Conservation (phyloP, 2,329 filamentous ascomycete species). For the Plectosphaerella cucumerina region DNA sequence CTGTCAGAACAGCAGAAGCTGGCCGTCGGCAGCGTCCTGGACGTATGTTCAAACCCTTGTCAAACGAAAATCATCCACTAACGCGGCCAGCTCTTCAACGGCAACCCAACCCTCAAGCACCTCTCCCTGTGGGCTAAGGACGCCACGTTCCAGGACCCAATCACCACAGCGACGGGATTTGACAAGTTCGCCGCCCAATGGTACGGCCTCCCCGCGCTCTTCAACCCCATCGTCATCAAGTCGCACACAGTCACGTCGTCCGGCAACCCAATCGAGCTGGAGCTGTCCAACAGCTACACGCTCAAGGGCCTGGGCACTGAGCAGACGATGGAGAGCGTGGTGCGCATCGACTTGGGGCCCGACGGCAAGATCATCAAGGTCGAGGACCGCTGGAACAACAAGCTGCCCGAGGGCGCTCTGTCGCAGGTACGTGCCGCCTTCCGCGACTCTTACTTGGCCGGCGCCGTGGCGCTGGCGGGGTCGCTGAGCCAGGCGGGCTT, state of each 20-base stretch:
- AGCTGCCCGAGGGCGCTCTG: conserved; percentile 26
- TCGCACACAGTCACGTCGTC: conserved; percentile 46
- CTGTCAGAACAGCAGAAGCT: conserved; percentile 47
- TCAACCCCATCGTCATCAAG: conserved; percentile 52
- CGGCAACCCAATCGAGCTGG: conserved; percentile 57
- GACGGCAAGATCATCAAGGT: conserved; percentile 29
- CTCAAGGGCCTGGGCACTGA: conserved; percentile 26
- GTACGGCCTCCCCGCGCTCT: conserved; percentile 57
- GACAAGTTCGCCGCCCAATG: conserved; percentile 44
- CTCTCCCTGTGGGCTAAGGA: conserved; percentile 55
- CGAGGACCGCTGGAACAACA: conserved; percentile 31
- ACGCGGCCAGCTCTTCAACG: conserved; percentile 48
- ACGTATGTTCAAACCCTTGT: conserved; percentile 28
- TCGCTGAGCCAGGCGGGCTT: conserved; percentile 2
- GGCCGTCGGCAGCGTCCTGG: conserved; percentile 53
- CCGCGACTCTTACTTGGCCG: neutral
- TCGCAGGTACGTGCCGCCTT: conserved; percentile 24
- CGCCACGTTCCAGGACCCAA: conserved; percentile 53
- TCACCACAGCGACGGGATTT: conserved; percentile 53
- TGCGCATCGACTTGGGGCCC: conserved; percentile 24
- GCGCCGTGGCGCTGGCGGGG: neutral
- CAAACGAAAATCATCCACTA: too few species aligned
- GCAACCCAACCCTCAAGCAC: conserved; percentile 53
- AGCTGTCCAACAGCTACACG: conserved; percentile 32
- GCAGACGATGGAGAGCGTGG: conserved; percentile 24